Conservation (phyloP, 768 basidiomycete species). For the Podaxis rugospora region DNA sequence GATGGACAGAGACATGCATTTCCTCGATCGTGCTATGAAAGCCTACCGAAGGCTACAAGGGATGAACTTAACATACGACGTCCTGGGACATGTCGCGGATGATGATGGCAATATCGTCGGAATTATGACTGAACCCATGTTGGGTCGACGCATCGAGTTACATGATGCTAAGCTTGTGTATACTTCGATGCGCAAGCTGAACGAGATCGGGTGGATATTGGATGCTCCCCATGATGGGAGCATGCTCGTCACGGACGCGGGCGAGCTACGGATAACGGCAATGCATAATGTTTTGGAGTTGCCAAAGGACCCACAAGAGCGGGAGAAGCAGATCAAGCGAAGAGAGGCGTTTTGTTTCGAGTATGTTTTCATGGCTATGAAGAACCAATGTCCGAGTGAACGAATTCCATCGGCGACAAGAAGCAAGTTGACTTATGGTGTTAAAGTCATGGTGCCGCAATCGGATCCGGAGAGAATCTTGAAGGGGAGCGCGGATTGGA, state of each 20-base stretch:
- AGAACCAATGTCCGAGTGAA: not conserved
- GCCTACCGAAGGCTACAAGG: slow-evolving; percentile 7
- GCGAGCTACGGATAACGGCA: not conserved
- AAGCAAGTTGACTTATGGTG: not conserved
- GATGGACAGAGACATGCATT: not conserved
- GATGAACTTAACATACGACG: not conserved
- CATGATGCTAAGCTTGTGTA: not conserved
- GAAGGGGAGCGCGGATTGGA: not conserved
- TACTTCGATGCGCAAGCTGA: not conserved
- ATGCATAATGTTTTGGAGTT: slow-evolving; percentile 5
- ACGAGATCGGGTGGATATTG: not conserved
- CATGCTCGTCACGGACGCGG: not conserved
- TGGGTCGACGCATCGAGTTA: not conserved
- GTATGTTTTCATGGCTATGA: not conserved
- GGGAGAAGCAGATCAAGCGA: not conserved
- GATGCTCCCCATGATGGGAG: not conserved
- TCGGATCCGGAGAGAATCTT: not conserved
- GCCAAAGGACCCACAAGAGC: not conserved
- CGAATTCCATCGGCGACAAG: not conserved
- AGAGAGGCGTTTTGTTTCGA: not conserved
- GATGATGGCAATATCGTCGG: slow-evolving; percentile 1
- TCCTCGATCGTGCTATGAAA: slow-evolving; percentile 8
- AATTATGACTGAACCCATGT: slow-evolving; percentile 4
- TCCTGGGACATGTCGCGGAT: slow-evolving; percentile 4
- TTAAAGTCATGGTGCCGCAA: not conserved